Conservation (phyloP, 108 stramenopile species). For the Epithemia pelagica region DNA sequence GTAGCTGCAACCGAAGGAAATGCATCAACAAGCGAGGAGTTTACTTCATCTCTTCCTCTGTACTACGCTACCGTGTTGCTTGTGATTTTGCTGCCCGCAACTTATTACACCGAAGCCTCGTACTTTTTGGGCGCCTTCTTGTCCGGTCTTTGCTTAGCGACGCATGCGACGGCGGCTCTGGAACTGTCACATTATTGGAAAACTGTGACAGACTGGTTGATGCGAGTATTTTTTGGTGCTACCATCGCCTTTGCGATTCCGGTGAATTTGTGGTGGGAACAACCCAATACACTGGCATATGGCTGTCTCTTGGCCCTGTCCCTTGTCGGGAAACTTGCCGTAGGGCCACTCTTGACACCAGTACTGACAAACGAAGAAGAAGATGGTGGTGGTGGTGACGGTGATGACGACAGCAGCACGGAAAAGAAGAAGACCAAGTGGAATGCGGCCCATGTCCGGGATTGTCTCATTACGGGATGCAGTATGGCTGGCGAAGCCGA, state of each 20-base stretch:
- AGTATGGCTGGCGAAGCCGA: constrained; percentile 39
- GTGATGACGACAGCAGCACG: neutral
- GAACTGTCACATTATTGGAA: constrained; percentile 15
- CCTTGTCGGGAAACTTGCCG: constrained; percentile 23
- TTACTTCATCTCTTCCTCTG: neutral
- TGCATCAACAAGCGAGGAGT: too few species aligned
- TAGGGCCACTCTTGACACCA: constrained; percentile 21
- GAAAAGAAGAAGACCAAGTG: neutral
- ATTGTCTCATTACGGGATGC: constrained; percentile 28
- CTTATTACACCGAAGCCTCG: constrained; percentile 40
- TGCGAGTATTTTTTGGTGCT: constrained; percentile 72
- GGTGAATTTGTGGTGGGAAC: constrained; percentile 39
- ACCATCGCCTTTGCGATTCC: constrained; percentile 39
- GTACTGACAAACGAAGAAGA: neutral
- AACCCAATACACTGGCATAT: constrained; percentile 23
- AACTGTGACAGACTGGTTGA: constrained; percentile 40
- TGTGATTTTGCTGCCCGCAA: constrained; percentile 34
- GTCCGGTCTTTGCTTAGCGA: constrained; percentile 28
- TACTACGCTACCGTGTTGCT: constrained; percentile 14
- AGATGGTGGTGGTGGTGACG: neutral
- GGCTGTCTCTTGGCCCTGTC: constrained; percentile 52
- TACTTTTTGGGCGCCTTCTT: constrained; percentile 59
- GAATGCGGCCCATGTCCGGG: constrained; percentile 18
- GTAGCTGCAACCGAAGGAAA: too few species aligned
- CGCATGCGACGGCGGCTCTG: constrained; percentile 29